Evolutionary conservation across 495 filamentous ascomycete genomes (phyloP).

Genomic region (Lindgomyces ingoldianus): DNA sequence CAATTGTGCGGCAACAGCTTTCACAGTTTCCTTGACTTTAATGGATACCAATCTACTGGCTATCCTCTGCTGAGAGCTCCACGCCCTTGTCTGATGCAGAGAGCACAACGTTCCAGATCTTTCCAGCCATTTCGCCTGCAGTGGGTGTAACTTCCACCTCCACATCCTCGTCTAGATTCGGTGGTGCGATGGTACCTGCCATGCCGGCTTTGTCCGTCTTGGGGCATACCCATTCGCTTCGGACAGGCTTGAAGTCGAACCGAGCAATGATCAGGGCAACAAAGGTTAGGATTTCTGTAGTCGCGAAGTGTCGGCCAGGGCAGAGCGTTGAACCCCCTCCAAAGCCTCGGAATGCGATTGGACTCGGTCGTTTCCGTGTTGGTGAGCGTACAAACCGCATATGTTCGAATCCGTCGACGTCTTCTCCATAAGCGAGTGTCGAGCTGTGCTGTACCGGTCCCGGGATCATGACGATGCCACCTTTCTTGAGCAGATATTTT

Average conservation of each 20-base stretch:
- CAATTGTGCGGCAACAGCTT: background rate
- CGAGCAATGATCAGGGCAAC: conserved; percentile 27
- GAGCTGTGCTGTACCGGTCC: conserved; percentile 18
- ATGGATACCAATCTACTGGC: background rate
- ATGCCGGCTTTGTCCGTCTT: conserved; percentile 21
- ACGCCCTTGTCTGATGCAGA: conserved; percentile 9
- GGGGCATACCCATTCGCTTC: conserved; percentile 17
- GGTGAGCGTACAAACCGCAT: conserved; percentile 24
- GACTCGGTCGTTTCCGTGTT: conserved; percentile 14
- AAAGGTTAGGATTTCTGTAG: conserved; percentile 28
- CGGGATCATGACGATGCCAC: conserved; percentile 25
- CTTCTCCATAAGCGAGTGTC: conserved; percentile 16
- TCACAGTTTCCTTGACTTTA: background rate
- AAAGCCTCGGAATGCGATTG: conserved; percentile 27
- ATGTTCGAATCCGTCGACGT: conserved; percentile 25
- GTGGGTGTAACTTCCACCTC: conserved; percentile 6
- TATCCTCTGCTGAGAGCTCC: conserved; percentile 10
- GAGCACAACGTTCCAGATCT: conserved; percentile 16
- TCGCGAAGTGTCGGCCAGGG: conserved; percentile 34
- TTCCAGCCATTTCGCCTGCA: conserved; percentile 1
- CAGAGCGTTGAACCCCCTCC: conserved; percentile 32
- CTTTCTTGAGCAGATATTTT: conserved; percentile 34
- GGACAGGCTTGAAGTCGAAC: conserved; percentile 17
- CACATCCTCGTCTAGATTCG: conserved; percentile 11
- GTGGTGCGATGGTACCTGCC: conserved; percentile 11